phyloP scores from a whole-genome alignment of 75 land plant genomes.

The Pinus taeda region DNA sequence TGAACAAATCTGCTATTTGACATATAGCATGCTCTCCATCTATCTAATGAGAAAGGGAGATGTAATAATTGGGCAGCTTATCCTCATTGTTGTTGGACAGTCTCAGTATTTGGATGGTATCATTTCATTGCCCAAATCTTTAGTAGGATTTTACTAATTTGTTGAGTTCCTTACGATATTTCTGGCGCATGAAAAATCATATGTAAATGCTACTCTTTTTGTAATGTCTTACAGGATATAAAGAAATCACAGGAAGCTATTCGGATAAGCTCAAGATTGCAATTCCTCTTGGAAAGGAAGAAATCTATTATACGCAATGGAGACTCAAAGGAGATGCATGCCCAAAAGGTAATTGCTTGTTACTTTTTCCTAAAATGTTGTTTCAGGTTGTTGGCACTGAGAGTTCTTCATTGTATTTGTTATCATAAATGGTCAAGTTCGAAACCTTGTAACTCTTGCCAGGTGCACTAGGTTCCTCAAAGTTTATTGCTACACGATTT shows the following conservation, averaged over 20 bases:
- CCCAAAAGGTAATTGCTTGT: slow-evolving; percentile 41
- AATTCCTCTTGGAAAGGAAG: slow-evolving; percentile 43
- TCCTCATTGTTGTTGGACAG: no score
- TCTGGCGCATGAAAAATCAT: neutral
- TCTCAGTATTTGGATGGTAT: no score
- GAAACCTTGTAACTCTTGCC: neutral
- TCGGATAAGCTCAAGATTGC: slow-evolving; percentile 41
- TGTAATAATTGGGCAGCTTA: neutral
- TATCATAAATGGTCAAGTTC: neutral
- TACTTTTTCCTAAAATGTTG: neutral
- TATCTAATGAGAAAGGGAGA: neutral
- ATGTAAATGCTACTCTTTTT: neutral
- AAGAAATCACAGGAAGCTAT: slow-evolving; percentile 49
- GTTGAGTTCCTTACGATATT: no score
- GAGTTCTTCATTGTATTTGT: neutral
- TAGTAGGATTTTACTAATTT: no score
- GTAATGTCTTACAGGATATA: slow-evolving; percentile 26
- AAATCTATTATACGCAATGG: slow-evolving; percentile 33
- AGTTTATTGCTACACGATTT: neutral
- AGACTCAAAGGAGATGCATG: slow-evolving; percentile 49
- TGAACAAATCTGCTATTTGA: neutral
- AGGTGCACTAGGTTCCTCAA: neutral
- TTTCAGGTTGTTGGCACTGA: neutral
- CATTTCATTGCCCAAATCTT: no score
- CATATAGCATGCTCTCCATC: neutral